Conservation (phyloP, 345 rosid species). For the Erodium maritimum region DNA sequence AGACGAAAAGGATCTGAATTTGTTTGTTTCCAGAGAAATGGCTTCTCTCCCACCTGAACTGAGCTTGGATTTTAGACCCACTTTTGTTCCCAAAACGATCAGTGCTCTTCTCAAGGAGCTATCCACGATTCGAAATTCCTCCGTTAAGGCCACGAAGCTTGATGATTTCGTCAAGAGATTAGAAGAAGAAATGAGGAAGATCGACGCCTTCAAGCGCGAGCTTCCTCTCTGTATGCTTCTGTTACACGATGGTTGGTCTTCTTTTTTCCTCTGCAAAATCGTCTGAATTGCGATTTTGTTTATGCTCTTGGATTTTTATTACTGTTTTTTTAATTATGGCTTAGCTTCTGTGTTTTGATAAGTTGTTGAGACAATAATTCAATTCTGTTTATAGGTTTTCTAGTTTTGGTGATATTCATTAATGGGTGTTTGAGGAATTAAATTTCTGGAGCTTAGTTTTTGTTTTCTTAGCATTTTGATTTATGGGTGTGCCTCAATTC, state of each 20-base stretch:
- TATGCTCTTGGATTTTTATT: too few species aligned
- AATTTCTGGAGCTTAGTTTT: conserved; percentile 3
- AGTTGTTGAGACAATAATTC: too few species aligned
- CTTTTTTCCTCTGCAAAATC: too few species aligned
- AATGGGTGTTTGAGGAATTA: not conserved
- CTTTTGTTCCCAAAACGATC: conserved; percentile 41
- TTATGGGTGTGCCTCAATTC: conserved; percentile 1
- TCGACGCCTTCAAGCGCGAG: conserved; percentile 67
- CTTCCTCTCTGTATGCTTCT: conserved; percentile 78
- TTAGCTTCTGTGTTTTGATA: too few species aligned
- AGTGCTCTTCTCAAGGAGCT: conserved; percentile 35
- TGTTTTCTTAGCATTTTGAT: conserved; percentile 3
- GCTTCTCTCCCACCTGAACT: conserved; percentile 50
- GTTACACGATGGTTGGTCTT: conserved; percentile 55
- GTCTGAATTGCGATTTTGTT: too few species aligned
- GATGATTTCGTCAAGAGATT: conserved; percentile 44
- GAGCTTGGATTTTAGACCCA: conserved; percentile 46
- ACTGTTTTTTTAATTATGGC: too few species aligned
- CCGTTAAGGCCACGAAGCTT: conserved; percentile 32
- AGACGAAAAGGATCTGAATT: not conserved
- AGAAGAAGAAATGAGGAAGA: conserved; percentile 71
- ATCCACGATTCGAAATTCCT: conserved; percentile 30
- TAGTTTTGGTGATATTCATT: not conserved
- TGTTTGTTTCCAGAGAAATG: conserved; percentile 9
- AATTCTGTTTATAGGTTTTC: not conserved